Percentiles rank a stretch among this genome's conserved stretches.
phyloP scores from a whole-genome alignment of 331 rosid species.

The Saraca asoca region DNA sequence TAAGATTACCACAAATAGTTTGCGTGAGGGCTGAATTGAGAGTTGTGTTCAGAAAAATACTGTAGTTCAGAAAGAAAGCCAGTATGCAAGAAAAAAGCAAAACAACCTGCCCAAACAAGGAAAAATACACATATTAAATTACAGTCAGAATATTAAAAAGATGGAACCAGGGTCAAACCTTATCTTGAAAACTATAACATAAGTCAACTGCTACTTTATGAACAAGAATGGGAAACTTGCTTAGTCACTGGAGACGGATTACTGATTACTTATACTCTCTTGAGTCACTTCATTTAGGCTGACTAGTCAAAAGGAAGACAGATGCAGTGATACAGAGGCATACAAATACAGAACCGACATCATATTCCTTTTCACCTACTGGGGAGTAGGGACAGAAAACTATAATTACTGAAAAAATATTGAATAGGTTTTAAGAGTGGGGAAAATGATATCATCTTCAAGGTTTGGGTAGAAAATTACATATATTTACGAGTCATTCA shows the following conservation, averaged over 20 bases:
- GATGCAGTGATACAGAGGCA: not conserved
- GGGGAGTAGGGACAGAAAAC: no score
- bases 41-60: constrained; percentile 82
- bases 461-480: not conserved
- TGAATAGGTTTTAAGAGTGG: no score
- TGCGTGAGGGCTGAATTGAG: constrained; percentile 82
- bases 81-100: constrained; percentile 68
- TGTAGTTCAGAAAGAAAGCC: constrained; percentile 86
- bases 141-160: constrained; percentile 19
- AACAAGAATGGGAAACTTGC: not conserved
- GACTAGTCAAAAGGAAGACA: not conserved
- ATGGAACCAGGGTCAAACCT: not conserved
- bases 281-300: not conserved
- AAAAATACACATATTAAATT: constrained; percentile 7
- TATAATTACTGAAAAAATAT: no score
- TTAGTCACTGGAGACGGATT: constrained; percentile 1
- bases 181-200: constrained; percentile 7
- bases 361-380: not conserved
- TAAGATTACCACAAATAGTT: constrained; percentile 87
- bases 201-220: constrained; percentile 3
- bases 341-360: not conserved
- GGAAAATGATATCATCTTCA: not conserved
- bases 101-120: constrained; percentile 55
- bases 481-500: not conserved
- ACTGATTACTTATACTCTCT: not conserved